A percentile compares a stretch with the other conserved stretches of the same genome.
phyloP scores from a whole-genome alignment of 495 filamentous ascomycete species.

The Talaromyces wortmannii region DNA sequence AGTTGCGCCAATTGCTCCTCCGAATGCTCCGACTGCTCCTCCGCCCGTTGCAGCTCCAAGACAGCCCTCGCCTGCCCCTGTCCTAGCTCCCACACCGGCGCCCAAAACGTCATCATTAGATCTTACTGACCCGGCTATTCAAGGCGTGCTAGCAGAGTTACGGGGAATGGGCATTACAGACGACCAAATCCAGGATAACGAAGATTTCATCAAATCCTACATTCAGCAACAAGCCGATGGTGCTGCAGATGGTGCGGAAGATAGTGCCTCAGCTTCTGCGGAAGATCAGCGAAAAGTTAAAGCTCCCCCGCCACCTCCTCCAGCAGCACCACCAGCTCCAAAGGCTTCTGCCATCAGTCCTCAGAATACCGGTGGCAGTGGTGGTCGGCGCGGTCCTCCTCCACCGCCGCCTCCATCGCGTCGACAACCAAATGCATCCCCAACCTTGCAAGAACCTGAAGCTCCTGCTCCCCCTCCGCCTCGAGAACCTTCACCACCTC shows the following conservation, averaged over 20 bases:
- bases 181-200: conserved; percentile 85
- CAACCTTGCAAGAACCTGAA: conserved; percentile 48
- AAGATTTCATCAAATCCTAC: conserved; percentile 91
- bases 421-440: conserved; percentile 46
- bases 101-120: conserved; percentile 61
- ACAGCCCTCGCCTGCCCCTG: conserved; percentile 10
- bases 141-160: conserved; percentile 77
- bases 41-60: conserved; percentile 29
- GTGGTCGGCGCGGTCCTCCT: conserved; percentile 61
- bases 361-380: conserved; percentile 58
- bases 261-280: conserved; percentile 8
- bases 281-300: conserved; percentile 41
- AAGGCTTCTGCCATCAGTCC: conserved; percentile 50
- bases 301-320: conserved; percentile 52
- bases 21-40: conserved; percentile 43
- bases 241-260: conserved; percentile 24
- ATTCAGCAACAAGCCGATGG: conserved; percentile 67
- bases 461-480: conserved; percentile 46
- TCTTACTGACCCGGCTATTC: conserved; percentile 74
- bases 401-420: conserved; percentile 86
- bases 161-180: conserved; percentile 83
- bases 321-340: conserved; percentile 47
- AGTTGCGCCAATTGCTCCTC: conserved; percentile 20
- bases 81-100: conserved; percentile 15
- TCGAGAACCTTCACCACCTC: conserved; percentile 44